Percentiles rank a stretch among this genome's conserved stretches.
Conservation (phyloP, 208 protist species). For the Angomonas desouzai region DNA sequence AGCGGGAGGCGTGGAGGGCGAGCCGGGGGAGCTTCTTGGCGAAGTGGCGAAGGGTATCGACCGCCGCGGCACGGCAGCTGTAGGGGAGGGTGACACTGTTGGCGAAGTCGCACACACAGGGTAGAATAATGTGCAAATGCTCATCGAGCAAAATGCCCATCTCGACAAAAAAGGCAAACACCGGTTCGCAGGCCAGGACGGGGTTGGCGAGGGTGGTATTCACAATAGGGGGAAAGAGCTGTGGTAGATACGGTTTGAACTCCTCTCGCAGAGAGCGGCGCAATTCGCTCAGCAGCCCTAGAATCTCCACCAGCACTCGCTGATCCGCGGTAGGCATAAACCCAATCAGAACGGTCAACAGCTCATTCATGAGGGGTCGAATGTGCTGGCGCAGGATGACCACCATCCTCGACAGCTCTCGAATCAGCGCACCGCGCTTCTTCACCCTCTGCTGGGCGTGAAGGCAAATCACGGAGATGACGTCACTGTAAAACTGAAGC, state of each 20-base stretch:
- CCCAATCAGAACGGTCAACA: slow-evolving; percentile 45
- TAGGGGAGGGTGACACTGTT: slow-evolving; percentile 44
- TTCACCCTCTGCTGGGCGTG: slow-evolving; percentile 53
- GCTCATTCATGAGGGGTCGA: slow-evolving; percentile 54
- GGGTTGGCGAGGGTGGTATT: slow-evolving; percentile 55
- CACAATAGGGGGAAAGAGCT: slow-evolving; percentile 67
- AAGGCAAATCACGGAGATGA: slow-evolving; percentile 61
- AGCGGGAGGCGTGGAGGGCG: slow-evolving; percentile 68
- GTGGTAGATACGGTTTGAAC: slow-evolving; percentile 72
- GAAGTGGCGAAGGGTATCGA: slow-evolving; percentile 69
- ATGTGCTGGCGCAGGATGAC: slow-evolving; percentile 58
- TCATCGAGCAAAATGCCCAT: slow-evolving; percentile 73
- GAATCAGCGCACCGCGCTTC: slow-evolving; percentile 61
- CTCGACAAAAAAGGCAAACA: slow-evolving; percentile 76
- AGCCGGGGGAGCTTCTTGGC: slow-evolving; percentile 56
- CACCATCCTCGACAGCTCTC: slow-evolving; percentile 54
- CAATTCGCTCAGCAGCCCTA: slow-evolving; percentile 66
- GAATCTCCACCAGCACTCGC: slow-evolving; percentile 56
- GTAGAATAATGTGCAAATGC: slow-evolving; percentile 76
- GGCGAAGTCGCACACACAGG: slow-evolving; percentile 77
- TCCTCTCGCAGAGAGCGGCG: slow-evolving; percentile 72
- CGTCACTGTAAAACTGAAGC: slow-evolving; percentile 47
- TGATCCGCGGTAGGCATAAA: slow-evolving; percentile 57
- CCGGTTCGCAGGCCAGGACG: slow-evolving; percentile 38
- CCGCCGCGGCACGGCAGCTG: slow-evolving; percentile 48